Evolutionary conservation across 306 rosid species (phyloP).

Genomic region (Ochetophila trinervis): DNA sequence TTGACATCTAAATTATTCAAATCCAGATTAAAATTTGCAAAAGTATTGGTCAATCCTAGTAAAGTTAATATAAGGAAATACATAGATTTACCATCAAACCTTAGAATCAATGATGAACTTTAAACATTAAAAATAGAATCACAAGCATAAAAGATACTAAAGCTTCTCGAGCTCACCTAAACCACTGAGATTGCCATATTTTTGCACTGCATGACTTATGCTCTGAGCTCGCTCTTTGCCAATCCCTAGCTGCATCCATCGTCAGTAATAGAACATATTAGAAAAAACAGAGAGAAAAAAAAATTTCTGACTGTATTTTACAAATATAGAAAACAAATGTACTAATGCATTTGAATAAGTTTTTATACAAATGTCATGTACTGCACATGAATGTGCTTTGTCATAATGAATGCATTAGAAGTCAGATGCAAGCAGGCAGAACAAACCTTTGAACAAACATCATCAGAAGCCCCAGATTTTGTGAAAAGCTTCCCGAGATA

Average conservation of each 20-base stretch:
- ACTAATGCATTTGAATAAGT: not conserved
- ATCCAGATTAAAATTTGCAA: too few relatives aligned
- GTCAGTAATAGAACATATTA: slow-evolving; percentile 10
- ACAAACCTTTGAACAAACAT: slow-evolving; percentile 50
- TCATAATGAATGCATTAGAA: not conserved
- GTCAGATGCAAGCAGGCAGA: slow-evolving; percentile 16
- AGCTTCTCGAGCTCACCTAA: slow-evolving; percentile 42
- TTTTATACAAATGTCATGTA: not conserved
- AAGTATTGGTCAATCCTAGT: too few relatives aligned
- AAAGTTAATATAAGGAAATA: too few relatives aligned
- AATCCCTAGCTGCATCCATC: slow-evolving; percentile 52
- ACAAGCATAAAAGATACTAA: not conserved
- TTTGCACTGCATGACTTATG: slow-evolving; percentile 51
- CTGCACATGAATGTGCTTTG: not conserved
- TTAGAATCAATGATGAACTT: not conserved
- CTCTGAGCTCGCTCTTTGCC: slow-evolving; percentile 50
- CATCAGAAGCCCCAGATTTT: slow-evolving; percentile 48
- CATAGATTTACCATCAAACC: not conserved
- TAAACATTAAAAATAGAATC: not conserved
- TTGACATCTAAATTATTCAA: too few relatives aligned
- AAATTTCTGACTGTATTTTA: not conserved
- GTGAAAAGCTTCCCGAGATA: slow-evolving; percentile 62
- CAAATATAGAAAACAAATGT: not conserved
- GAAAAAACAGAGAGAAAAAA: not conserved
- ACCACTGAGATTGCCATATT: slow-evolving; percentile 61